These are phyloP conservation scores for Nadsonia commutata DNA, from an alignment of 1,139 yeast species.

Conservation along the genomic window DNA sequence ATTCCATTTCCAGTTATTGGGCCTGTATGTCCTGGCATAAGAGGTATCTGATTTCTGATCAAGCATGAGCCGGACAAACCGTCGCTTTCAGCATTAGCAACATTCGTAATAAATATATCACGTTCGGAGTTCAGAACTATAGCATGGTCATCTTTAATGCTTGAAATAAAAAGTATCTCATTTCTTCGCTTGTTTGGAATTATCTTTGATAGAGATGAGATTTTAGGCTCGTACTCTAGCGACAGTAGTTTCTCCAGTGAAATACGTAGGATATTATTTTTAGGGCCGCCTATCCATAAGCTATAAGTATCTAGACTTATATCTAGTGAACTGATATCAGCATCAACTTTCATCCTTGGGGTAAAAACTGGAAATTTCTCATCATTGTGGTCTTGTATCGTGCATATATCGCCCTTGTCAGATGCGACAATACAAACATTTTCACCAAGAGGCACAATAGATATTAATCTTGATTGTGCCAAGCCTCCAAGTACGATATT, in stretches of 20 bases:
- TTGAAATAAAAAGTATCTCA: neutral
- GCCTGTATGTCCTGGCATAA: neutral
- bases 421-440: constrained; percentile 29
- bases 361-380: constrained; percentile 9
- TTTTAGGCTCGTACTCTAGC: neutral
- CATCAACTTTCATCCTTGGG: constrained; percentile 9
- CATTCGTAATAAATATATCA: neutral
- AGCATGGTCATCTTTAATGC: neutral
- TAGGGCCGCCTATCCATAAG: constrained; percentile 13
- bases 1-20: neutral
- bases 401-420: constrained; percentile 28
- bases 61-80: neutral
- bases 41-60: neutral
- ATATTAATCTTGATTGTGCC: constrained; percentile 34
- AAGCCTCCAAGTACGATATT: constrained; percentile 39
- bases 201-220: neutral
- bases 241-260: constrained; percentile 6
- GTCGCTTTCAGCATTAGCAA: neutral
- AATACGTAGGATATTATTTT: constrained; percentile 6
- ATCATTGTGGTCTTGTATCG: constrained; percentile 11
- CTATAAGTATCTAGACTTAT: constrained; percentile 13
- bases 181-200: neutral
- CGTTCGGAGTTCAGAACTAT: neutral
- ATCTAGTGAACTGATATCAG: constrained; percentile 13
- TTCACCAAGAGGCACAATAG: constrained; percentile 23